Evolutionary conservation across 2,329 filamentous ascomycete species (phyloP).

Genomic region (Neonectria coccinea): DNA sequence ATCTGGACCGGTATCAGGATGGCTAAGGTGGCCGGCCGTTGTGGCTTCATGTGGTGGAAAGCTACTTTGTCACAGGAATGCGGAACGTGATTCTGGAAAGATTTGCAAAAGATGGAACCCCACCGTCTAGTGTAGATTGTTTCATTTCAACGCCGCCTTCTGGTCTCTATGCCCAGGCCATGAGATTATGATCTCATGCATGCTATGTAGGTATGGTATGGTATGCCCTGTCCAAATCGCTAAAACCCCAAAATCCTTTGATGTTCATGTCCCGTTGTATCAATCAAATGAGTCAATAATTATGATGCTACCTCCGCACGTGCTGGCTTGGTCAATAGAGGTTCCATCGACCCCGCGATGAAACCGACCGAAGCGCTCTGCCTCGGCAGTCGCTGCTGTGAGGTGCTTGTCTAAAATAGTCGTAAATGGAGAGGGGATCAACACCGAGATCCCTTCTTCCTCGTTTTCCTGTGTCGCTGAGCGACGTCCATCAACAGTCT

Average conservation of each 20-base stretch:
- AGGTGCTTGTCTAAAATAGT: slow-evolving; percentile 11
- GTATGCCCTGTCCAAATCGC: slow-evolving; percentile 10
- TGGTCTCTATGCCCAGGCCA: slow-evolving; percentile 24
- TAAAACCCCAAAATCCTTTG: slow-evolving; percentile 14
- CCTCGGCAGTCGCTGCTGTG: slow-evolving; percentile 37
- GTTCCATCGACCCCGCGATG: slow-evolving; percentile 9
- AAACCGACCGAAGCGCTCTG: slow-evolving; percentile 41
- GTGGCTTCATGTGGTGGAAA: not conserved
- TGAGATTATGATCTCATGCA: slow-evolving; percentile 11
- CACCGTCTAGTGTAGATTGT: slow-evolving; percentile 8
- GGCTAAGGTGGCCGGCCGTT: not conserved
- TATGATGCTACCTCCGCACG: slow-evolving; percentile 1
- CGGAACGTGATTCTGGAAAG: not conserved
- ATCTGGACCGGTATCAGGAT: not conserved
- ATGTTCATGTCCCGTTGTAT: slow-evolving; percentile 19
- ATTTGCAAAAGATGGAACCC: not conserved
- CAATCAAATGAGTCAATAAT: slow-evolving; percentile 10
- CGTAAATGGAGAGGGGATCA: slow-evolving; percentile 6
- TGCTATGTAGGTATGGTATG: slow-evolving; percentile 9
- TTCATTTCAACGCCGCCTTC: slow-evolving; percentile 25
- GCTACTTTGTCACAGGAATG: slow-evolving; percentile 5
- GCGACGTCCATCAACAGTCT: not conserved
- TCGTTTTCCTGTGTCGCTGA: not conserved
- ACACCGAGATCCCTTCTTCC: slow-evolving; percentile 2
- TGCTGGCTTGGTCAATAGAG: slow-evolving; percentile 4